These are phyloP conservation scores for Chaetothyriales sp. DNA, from an alignment of 2,329 filamentous ascomycete species.

Conservation along the genomic window DNA sequence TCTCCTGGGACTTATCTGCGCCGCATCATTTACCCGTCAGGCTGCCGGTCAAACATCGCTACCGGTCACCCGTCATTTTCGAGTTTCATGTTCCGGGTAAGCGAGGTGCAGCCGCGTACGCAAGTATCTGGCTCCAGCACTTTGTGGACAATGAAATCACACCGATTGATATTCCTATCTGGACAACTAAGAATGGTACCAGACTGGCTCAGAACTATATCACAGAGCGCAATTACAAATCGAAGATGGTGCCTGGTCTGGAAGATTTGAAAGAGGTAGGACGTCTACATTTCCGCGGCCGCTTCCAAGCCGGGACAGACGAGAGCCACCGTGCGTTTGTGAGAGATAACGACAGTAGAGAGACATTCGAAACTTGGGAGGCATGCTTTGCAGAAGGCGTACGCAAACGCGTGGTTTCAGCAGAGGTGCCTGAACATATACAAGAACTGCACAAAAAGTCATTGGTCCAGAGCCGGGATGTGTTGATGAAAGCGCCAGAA, in stretches of 20 bases:
- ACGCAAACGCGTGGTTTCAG: conserved; percentile 51
- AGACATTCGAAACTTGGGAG: conserved; percentile 92
- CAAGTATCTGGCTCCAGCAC: conserved; percentile 73
- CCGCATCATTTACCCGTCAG: conserved; percentile 43
- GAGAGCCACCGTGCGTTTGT: conserved; percentile 72
- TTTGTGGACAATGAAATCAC: conserved; percentile 64
- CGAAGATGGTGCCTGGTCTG: conserved; percentile 51
- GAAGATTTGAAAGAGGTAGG: conserved; percentile 65
- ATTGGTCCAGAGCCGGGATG: conserved; percentile 61
- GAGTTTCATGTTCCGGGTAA: conserved; percentile 62
- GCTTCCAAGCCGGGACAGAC: conserved; percentile 83
- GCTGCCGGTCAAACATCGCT: conserved; percentile 78
- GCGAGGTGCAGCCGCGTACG: conserved; percentile 57
- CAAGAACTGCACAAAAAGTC: conserved; percentile 69
- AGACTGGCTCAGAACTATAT: conserved; percentile 86
- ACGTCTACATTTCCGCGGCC: conserved; percentile 60
- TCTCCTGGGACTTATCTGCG: conserved; percentile 43
- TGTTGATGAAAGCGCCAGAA: conserved; percentile 53
- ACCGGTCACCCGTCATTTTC: conserved; percentile 76
- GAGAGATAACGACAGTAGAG: conserved; percentile 71
- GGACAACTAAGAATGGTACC: conserved; percentile 59
- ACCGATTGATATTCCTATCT: conserved; percentile 77
- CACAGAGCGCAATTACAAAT: conserved; percentile 56
- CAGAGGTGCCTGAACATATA: conserved; percentile 57
- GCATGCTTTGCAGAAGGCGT: conserved; percentile 81